Conservation (phyloP, 768 basidiomycete genomes). For the Kwoniella europaea region DNA sequence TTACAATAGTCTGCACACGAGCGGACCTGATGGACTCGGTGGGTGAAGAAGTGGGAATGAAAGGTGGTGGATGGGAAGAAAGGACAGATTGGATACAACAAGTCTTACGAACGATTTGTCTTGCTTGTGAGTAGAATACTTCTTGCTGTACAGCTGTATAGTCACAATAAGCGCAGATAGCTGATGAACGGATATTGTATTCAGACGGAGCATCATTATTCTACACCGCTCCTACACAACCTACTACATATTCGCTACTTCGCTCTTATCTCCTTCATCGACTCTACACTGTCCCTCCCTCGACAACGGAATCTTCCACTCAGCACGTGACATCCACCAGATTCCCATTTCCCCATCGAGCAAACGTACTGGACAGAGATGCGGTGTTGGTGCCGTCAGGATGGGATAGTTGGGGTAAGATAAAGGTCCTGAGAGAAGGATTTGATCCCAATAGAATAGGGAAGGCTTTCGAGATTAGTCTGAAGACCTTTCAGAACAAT, state of each 20-base stretch:
- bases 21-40: slow-evolving; percentile 87
- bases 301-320: slow-evolving; percentile 57
- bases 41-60: slow-evolving; percentile 77
- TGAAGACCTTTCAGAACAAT: slow-evolving; percentile 68
- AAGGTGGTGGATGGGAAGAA: slow-evolving; percentile 76
- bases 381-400: slow-evolving; percentile 89
- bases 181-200: neutral
- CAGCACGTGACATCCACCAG: slow-evolving; percentile 65
- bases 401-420: slow-evolving; percentile 99
- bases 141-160: neutral
- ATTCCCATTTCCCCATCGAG: slow-evolving; percentile 83
- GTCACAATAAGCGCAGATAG: neutral
- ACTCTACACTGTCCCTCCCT: slow-evolving; percentile 73
- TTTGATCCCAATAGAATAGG: slow-evolving; percentile 71
- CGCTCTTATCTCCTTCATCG: slow-evolving; percentile 83
- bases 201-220: slow-evolving; percentile 89
- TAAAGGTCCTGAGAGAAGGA: slow-evolving; percentile 82
- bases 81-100: slow-evolving; percentile 94
- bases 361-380: slow-evolving; percentile 92
- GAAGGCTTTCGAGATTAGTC: slow-evolving; percentile 42
- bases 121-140: slow-evolving; percentile 73
- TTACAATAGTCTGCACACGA: slow-evolving; percentile 88
- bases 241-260: slow-evolving; percentile 73
- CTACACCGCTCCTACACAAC: slow-evolving; percentile 78
- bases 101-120: slow-evolving; percentile 84